These are phyloP conservation scores for Coriaria nepalensis DNA, from an alignment of 306 rosid genomes.

Conservation along the genomic window DNA sequence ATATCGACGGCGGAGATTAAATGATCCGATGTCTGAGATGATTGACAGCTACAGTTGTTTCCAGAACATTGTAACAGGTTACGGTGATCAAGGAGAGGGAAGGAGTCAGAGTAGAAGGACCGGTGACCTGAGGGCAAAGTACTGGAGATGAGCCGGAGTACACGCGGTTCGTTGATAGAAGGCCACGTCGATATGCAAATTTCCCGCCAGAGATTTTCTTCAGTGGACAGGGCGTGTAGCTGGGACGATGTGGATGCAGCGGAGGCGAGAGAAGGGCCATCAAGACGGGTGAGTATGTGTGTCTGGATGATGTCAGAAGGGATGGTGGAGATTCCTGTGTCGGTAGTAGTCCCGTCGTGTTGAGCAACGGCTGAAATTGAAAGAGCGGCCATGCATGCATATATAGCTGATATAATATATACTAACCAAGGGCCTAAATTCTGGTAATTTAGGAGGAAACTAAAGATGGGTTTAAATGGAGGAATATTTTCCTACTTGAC, in stretches of 20 bases:
- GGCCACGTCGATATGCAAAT: conserved; percentile 59
- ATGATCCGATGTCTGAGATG: no score
- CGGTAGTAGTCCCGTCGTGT: background rate
- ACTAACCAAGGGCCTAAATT: no score
- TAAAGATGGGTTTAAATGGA: no score
- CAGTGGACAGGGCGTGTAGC: conserved; percentile 39
- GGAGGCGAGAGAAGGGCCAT: conserved; percentile 54
- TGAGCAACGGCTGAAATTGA: no score
- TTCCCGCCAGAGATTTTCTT: conserved; percentile 47
- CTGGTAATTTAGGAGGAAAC: no score
- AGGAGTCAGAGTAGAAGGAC: conserved; percentile 57
- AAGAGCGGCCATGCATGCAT: no score
- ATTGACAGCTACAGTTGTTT: no score
- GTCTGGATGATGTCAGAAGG: conserved; percentile 47
- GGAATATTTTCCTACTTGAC: no score
- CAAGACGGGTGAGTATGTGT: conserved; percentile 65
- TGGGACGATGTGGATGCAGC: conserved; percentile 35
- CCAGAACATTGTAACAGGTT: no score
- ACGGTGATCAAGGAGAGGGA: conserved; percentile 32
- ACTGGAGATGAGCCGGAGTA: conserved; percentile 23
- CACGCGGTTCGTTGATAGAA: conserved; percentile 24
- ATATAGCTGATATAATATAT: no score
- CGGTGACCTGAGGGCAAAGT: conserved; percentile 49
- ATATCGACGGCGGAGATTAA: conserved; percentile 67
- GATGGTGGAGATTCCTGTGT: conserved; percentile 27